Base-by-base conservation (phyloP, 306 rosid species). In the Astragalus glycyphyllos region DNA sequence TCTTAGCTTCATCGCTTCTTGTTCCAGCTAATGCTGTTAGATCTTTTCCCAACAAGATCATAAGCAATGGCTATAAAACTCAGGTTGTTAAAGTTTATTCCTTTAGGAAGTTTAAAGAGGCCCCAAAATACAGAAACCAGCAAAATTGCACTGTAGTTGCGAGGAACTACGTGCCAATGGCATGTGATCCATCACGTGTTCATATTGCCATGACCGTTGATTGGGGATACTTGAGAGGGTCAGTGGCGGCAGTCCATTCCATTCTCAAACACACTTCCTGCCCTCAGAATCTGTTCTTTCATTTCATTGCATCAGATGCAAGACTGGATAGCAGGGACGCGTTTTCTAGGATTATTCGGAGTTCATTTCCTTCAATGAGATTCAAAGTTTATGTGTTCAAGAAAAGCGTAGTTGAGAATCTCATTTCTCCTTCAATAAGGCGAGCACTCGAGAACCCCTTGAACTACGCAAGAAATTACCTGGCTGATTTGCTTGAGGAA, bases 381-480 rank as follows among this genome's bases (percentile, higher is more conserved):
- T 94, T 89, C 86, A 78, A 77, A 70, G 87, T 91, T 2, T 79
- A 87, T 31, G 10, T 65, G 12, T 94, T 94, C 66, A 79, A 44
- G 20, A 83, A 84, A 55, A 77, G 78, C 9, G 0, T 58, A 0
- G 97, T 94, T 6, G 62, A 56, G 0, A 65, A 83, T 76, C 92
- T 87, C n/a, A 94, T 94, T 5, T 91, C 99, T 0, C 80, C 96
- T 42, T 87, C 97, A 12, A 81, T 91, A 50, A 84, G 99, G 9
- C 82, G 77, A 51, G 99, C 96, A 58, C 90, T 94, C 29, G 92
- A 91, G 58, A 88, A 79, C 34, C 96, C 97, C 2, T 81, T 91
- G 67, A 94, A 94, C 85, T 94, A 94, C 53, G 99, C 96, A 17
- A 82, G 99, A 68, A 94, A 85, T 67, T 94, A 94, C 81, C 78